phyloP scores from a whole-genome alignment of 495 filamentous ascomycete species.

The Podospora pseudoanserina region DNA sequence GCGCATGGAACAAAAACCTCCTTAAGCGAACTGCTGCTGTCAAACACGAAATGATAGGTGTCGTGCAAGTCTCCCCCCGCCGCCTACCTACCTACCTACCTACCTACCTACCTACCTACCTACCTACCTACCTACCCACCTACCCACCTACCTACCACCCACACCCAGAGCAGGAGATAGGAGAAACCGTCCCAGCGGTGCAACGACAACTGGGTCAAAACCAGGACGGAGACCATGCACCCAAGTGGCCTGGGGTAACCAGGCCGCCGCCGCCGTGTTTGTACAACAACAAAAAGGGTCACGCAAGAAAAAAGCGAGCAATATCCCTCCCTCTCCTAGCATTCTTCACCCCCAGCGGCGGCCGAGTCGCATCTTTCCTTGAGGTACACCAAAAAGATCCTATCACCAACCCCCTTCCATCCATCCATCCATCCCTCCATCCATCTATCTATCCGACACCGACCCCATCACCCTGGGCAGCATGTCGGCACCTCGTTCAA shows the following conservation, averaged over 20 bases:
- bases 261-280: background rate
- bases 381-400: background rate
- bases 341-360: too few relatives aligned
- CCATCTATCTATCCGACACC: background rate
- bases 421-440: too few relatives aligned
- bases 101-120: too few relatives aligned
- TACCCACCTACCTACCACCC: background rate
- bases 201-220: background rate
- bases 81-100: too few relatives aligned
- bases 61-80: background rate
- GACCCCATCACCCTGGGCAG: background rate
- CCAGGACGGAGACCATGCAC: background rate
- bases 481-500: background rate
- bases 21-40: background rate
- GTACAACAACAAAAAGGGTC: background rate
- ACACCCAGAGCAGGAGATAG: background rate
- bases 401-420: background rate
- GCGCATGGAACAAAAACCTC: background rate
- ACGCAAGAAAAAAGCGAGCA: background rate
- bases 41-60: background rate
- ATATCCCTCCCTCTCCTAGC: background rate
- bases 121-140: too few relatives aligned
- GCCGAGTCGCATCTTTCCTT: background rate
- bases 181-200: background rate
- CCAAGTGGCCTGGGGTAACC: background rate